A percentile compares a stretch with the other conserved stretches of the same genome.
phyloP scores from a whole-genome alignment of 495 filamentous ascomycete species.

The Neurospora sp. region DNA sequence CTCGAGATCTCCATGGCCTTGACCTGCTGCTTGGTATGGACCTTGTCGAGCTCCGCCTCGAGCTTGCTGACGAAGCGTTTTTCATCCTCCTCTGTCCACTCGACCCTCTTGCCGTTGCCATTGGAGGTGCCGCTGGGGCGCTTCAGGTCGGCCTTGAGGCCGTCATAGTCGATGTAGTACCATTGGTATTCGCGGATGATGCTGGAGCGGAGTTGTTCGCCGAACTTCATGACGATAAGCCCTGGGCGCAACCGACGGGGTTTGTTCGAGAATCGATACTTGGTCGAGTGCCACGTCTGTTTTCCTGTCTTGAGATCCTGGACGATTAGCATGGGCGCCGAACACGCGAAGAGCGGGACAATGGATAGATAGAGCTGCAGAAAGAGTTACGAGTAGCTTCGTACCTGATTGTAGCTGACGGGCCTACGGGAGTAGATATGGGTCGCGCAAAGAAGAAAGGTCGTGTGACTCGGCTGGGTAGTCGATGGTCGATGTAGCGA shows the following conservation, averaged over 20 bases:
- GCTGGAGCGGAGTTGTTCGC: conserved; percentile 86
- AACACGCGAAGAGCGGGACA: not conserved
- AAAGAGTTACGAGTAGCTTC: not conserved
- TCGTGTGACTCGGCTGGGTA: not conserved
- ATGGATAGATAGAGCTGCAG: not conserved
- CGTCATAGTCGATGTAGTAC: conserved; percentile 96
- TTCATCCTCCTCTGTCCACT: conserved; percentile 92
- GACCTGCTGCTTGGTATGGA: conserved; percentile 90
- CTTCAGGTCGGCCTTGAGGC: conserved; percentile 80
- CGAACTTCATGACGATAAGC: conserved; percentile 66
- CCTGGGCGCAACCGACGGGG: conserved; percentile 21
- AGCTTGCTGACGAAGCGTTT: conserved; percentile 75
- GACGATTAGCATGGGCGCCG: conserved; percentile 35
- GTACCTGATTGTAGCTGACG: not conserved
- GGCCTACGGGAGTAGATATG: not conserved
- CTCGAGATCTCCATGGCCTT: conserved; percentile 90
- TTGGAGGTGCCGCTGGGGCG: conserved; percentile 45
- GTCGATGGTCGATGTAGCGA: not conserved
- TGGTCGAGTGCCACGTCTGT: conserved; percentile 20
- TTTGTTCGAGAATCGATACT: conserved; percentile 13
- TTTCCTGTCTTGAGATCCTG: conserved; percentile 35
- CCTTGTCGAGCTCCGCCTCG: conserved; percentile 89
- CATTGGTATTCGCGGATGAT: conserved; percentile 91
- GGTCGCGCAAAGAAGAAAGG: not conserved
- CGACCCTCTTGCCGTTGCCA: conserved; percentile 23